Conservation (phyloP, 352 stramenopile species). For the Globisporangium recalcitrans region DNA sequence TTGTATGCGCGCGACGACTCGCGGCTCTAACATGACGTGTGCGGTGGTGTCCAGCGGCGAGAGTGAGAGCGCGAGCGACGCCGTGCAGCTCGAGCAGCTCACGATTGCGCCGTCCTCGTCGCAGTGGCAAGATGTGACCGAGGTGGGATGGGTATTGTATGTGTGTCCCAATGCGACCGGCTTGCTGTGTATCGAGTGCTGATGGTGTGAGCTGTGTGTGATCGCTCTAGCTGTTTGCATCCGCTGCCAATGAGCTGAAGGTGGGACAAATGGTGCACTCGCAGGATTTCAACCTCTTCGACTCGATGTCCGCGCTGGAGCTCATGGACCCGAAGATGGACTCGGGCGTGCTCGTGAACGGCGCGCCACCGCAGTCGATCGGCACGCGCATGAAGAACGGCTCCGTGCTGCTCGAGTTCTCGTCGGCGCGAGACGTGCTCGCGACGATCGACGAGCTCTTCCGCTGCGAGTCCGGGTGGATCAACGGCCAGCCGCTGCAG, state of each 20-base stretch:
- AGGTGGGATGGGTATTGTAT: slow-evolving; percentile 22
- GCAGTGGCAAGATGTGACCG: slow-evolving; percentile 44
- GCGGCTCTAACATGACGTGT: slow-evolving; percentile 8
- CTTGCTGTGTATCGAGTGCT: not conserved
- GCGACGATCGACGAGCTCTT: slow-evolving; percentile 77
- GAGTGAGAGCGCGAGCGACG: slow-evolving; percentile 4
- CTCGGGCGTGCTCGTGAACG: slow-evolving; percentile 79
- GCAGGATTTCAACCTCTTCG: slow-evolving; percentile 86
- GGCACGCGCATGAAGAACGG: slow-evolving; percentile 36
- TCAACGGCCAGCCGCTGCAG: slow-evolving; percentile 75
- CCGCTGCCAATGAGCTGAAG: slow-evolving; percentile 71
- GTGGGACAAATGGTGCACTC: slow-evolving; percentile 76
- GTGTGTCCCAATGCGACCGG: not conserved
- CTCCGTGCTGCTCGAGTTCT: slow-evolving; percentile 50
- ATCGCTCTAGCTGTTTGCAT: slow-evolving; percentile 12
- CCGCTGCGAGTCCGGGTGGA: slow-evolving; percentile 72
- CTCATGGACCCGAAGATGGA: slow-evolving; percentile 94
- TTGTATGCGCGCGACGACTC: slow-evolving; percentile 8
- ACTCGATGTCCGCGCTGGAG: slow-evolving; percentile 94
- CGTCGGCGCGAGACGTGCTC: slow-evolving; percentile 59
- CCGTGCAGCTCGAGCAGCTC: slow-evolving; percentile 23
- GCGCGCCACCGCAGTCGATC: slow-evolving; percentile 48
- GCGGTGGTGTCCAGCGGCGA: slow-evolving; percentile 14
- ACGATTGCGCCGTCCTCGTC: slow-evolving; percentile 24
- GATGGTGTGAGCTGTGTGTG: not conserved